These are phyloP conservation scores for Helichrysum umbraculigerum DNA, from an alignment of 129 eudicot genomes.

Conservation along the genomic window DNA sequence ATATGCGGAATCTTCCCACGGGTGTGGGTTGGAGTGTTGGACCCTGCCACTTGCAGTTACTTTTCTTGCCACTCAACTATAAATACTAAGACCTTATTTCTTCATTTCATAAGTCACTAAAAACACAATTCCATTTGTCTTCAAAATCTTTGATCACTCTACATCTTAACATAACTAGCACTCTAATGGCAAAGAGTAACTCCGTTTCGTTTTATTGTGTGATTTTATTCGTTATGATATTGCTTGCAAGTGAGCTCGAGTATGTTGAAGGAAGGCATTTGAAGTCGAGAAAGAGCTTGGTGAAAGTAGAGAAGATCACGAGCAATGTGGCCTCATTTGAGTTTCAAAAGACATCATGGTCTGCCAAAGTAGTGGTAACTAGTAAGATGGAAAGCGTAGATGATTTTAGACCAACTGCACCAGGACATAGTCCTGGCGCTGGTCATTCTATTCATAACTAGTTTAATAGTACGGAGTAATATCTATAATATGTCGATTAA, in stretches of 20 bases:
- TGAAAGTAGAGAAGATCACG: constrained; percentile 6
- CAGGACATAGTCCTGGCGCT: constrained; percentile 70
- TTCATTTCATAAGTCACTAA: constrained; percentile 6
- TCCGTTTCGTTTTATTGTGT: constrained; percentile 15
- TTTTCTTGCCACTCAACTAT: background rate
- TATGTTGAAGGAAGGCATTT: constrained; percentile 22
- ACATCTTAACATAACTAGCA: background rate
- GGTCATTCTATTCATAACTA: constrained; percentile 56
- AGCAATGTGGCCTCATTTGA: background rate
- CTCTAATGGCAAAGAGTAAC: constrained; percentile 27
- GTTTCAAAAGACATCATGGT: background rate
- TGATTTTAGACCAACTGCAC: constrained; percentile 58
- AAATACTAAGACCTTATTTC: constrained; percentile 14
- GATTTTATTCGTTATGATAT: constrained; percentile 20
- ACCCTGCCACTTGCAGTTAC: constrained; percentile 11
- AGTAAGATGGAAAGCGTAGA: constrained; percentile 29
- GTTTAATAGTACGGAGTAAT: background rate
- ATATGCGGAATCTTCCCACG: constrained; percentile 19
- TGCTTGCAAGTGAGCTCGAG: constrained; percentile 22
- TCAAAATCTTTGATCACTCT: background rate
- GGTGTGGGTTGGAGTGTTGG: constrained; percentile 17
- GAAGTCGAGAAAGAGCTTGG: constrained; percentile 16
- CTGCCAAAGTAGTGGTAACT: background rate
- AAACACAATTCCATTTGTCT: background rate
- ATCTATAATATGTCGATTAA: background rate